phyloP scores from a whole-genome alignment of 179 eudicot genomes.

The Carnegiea gigantea region DNA sequence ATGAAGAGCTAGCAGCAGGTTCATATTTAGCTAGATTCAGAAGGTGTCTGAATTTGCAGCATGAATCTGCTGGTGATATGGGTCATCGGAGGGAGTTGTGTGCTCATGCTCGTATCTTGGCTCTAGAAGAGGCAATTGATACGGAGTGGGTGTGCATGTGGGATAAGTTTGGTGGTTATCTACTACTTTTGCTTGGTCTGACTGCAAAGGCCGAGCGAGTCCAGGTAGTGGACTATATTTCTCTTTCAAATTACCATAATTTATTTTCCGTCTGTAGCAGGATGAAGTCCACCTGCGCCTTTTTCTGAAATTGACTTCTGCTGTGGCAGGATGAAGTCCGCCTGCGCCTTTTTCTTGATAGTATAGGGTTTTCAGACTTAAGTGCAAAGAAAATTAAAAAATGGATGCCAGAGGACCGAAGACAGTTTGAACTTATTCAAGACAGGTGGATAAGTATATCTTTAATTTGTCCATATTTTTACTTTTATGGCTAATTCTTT shows the following conservation, averaged over 20 bases:
- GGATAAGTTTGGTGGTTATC: constrained; percentile 99
- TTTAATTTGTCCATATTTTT: constrained; percentile 5
- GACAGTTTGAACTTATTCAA: constrained; percentile 94
- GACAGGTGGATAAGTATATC: constrained; percentile 61
- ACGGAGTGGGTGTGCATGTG: constrained; percentile 99
- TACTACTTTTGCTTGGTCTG: constrained; percentile 92
- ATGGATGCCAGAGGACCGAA: constrained; percentile 99
- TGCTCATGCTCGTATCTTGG: constrained; percentile 96
- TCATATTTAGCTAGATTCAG: constrained; percentile 59
- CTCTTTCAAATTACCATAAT: too few relatives aligned
- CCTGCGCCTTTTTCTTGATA: constrained; percentile 91
- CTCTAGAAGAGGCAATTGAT: constrained; percentile 97
- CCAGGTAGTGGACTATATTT: constrained; percentile 49
- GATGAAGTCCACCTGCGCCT: constrained; percentile 96
- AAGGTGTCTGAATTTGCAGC: constrained; percentile 48
- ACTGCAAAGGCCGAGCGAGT: constrained; percentile 98
- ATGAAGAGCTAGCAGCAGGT: constrained; percentile 93
- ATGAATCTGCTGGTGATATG: constrained; percentile 60
- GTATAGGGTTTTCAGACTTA: constrained; percentile 93
- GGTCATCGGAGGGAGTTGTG: constrained; percentile 88
- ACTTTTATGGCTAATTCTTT: constrained; percentile 12
- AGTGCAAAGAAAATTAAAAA: constrained; percentile 97
- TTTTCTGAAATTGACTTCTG: constrained; percentile 29
- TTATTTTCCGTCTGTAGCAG: constrained; percentile 30
- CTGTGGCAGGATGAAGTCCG: constrained; percentile 89